Base-by-base conservation (phyloP, 2,329 filamentous ascomycete species). In the Monosporascus sp. region DNA sequence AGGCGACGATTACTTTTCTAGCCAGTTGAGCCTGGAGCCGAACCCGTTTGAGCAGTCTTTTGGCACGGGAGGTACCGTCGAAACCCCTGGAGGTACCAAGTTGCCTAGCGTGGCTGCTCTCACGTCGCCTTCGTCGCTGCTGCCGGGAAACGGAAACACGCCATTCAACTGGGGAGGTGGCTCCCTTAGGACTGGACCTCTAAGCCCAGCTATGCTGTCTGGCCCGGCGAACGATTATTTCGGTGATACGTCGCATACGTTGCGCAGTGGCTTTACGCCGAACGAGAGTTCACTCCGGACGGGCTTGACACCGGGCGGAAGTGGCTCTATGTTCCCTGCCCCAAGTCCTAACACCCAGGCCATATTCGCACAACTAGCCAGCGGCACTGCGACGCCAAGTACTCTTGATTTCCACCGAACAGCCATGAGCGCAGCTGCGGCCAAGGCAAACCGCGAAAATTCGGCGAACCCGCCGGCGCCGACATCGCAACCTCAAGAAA, bases 21-120 rank as follows among this genome's bases (percentile, higher is more conserved):
- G 75, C 54, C 76, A 81, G 57, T 79, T 91, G 68, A 86, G 82
- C 63, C 82, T 88, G 69, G 94, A 97, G 76, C 91, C 91, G 55
- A 97, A 99, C 72, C 93, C 94, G 8, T 97, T 99, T 66, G 94
- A 97, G 70, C 90, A 94, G 72, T 97, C 93, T 6, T 99, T 99
- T 69, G 85, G 84, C 43, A 79, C 76, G 39, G 70, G 82, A 56
- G 75, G 75, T 51, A 74, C 78, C 24, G 81, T 84, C 62, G 90
- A 96, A 69, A 96, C 93, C 35, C 91, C 93, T 17, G 89, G 90
- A 61, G 87, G 83, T 59, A 85, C 83, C 54, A 87, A 96, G 65
- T 78, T 99, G 57, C 94, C 94, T 49, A 89, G 92, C 17, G 91
- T 97, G 61, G 91, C 91, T 47, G 83, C 91, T 58, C 81, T 99